Evolutionary conservation across 2,329 filamentous ascomycete genomes (phyloP), one percentile per base, ranked within the genome.

Genomic region (Annulohypoxylon truncatum): DNA sequence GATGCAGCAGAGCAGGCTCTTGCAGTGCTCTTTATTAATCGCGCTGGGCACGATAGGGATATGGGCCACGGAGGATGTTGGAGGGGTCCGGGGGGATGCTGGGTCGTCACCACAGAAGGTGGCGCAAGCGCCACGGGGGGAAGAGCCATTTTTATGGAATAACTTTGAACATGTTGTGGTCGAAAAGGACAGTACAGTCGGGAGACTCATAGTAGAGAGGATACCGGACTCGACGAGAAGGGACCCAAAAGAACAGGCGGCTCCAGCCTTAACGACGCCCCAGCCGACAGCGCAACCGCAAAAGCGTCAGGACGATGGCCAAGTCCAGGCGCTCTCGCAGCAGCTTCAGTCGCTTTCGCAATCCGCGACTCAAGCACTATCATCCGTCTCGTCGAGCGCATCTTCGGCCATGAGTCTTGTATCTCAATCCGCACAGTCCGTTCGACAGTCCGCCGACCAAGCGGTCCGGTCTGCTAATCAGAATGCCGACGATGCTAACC

Each of bases 1-100:
- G 54, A 77, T 76, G 75, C 65, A 70, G 67, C 71, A 71, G 73
- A 75, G 72, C 75, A 63, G 74, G 73, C 70, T 77, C 66, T 71
- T 76, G 69, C 68, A 66, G 70, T 74, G 56, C 64, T 71, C 46
- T 65, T 64, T 76, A 54, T 66, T 75, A 57, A 71, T 73, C 71
- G 72, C 72, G 73, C 73, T 72, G 71, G 72, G 69, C 68, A 73
- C 73, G 72, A 71, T 68, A 64, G 71, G 68, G 66, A 68, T 68
- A 55, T 70, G 67, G 64, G 70, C 68, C 60, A 47, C 70, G 50
- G 63, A 72, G 64, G 62, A 66, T 61, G 54, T 48, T 35, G 54
- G 59, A 50, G 42, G 24, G 12, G 52, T 48, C 29, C 52, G 59
- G 50, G 42, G 28, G n/a, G 38, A 63, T 52, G 28, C 26, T 24